These are phyloP conservation scores for Ganoderma lingzhi DNA, from an alignment of 1,284 basidiomycete species.

Conservation along the genomic window DNA sequence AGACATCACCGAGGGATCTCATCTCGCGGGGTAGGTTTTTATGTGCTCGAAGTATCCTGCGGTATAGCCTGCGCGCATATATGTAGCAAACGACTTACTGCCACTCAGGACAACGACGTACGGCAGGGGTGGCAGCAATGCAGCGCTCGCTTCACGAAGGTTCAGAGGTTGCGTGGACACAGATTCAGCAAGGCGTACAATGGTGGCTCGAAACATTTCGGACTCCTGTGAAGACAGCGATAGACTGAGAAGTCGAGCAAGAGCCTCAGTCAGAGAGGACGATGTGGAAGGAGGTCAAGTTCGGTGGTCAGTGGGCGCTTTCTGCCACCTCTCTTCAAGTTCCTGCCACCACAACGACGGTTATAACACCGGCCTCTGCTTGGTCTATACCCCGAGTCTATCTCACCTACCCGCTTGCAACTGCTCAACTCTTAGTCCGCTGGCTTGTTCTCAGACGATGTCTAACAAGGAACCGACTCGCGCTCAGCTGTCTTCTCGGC, in stretches of 20 bases:
- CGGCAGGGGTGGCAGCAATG: conserved; percentile 86
- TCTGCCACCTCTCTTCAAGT: background rate
- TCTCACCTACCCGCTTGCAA: background rate
- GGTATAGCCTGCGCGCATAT: conserved; percentile 68
- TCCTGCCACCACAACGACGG: background rate
- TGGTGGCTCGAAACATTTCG: conserved; percentile 55
- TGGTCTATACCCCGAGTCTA: background rate
- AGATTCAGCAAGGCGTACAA: conserved; percentile 69
- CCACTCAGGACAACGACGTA: conserved; percentile 45
- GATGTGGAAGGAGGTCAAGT: conserved; percentile 10
- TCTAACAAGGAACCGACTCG: conserved; percentile 42
- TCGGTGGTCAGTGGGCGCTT: background rate
- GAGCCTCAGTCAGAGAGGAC: background rate
- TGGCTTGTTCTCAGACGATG: conserved; percentile 23
- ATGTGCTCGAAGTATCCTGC: conserved; percentile 83
- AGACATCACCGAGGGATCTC: conserved; percentile 87
- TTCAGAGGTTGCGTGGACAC: conserved; percentile 69
- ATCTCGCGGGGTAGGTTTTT: conserved; percentile 80
- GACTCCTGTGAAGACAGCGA: background rate
- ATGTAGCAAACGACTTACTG: conserved; percentile 1
- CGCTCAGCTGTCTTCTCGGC: conserved; percentile 41
- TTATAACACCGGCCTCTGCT: too few species aligned
- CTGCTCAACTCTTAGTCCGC: background rate
- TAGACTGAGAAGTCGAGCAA: background rate
- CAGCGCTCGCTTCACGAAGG: conserved; percentile 69